These are phyloP conservation scores for Forsythia suspensa DNA, from an alignment of 257 asterid species.

Conservation along the genomic window DNA sequence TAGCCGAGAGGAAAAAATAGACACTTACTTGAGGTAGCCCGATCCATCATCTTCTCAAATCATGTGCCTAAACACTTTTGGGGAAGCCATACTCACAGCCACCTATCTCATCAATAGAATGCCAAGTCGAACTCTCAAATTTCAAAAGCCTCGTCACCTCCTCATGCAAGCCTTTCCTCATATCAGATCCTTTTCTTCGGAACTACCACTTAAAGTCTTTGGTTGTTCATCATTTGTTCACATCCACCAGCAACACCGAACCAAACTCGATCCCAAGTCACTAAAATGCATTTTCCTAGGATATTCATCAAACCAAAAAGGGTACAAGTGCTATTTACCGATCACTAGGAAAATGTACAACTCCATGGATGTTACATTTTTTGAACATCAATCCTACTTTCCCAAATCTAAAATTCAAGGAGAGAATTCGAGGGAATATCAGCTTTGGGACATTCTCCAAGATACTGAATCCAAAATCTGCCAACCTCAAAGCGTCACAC, in stretches of 20 bases:
- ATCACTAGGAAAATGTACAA: not conserved
- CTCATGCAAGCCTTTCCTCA: not conserved
- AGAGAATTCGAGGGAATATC: not conserved
- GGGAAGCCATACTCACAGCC: not conserved
- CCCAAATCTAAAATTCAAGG: slow-evolving; percentile 4
- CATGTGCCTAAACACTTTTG: not conserved
- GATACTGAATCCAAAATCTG: not conserved
- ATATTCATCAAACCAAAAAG: not conserved
- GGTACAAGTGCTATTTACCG: slow-evolving; percentile 10
- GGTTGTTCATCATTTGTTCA: not conserved
- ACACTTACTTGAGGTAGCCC: not conserved
- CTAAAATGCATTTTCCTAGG: not conserved
- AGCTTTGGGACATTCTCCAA: not conserved
- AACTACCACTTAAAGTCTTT: not conserved
- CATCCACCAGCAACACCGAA: not conserved
- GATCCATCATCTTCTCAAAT: not conserved
- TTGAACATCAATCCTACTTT: slow-evolving; percentile 1
- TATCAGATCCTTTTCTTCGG: not conserved
- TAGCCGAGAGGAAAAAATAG: not conserved
- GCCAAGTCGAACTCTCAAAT: not conserved
- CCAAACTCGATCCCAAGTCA: not conserved
- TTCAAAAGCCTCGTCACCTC: not conserved
- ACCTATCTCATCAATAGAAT: not conserved
- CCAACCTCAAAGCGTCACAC: no score
- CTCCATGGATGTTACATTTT: slow-evolving; percentile 19